Evolutionary conservation across 1,284 basidiomycete genomes (phyloP), one percentile per base, ranked within the genome.

Genomic region (Stygiomarasmius scandens): DNA sequence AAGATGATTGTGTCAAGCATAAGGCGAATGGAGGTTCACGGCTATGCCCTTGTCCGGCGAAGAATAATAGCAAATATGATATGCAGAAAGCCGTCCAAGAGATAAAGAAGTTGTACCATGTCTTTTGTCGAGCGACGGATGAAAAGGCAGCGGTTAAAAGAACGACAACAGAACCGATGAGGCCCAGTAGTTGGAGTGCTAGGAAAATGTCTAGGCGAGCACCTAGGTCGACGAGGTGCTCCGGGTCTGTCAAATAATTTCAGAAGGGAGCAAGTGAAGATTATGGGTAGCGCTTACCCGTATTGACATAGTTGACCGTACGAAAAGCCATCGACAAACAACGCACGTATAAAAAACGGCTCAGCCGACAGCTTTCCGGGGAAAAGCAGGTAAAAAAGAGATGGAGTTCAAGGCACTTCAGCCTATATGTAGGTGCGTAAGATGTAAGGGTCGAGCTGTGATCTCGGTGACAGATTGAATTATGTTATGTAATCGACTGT

Each of bases 41-140:
- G 16, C 38, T 43, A 27, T 50, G 14, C 4, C 54, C 41, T 27
- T 65, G 61, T 3, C 64, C 62, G 14, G 59, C n/a, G 53, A 63
- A 59, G 19, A 63, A 44, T 3, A 65, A 52, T 9, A 65, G 59
- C 6, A 63, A 48, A 54, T 63, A 63, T 2, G 64, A 65, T 23
- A 58, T 54, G 23, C 62, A 62, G 32, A 61, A 65, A 3, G 63
- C 54, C 22, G 63, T 61, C 64, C 62, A 65, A 22, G 58, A 58
- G 20, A 61, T 59, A 52, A 65, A 59, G 48, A 65, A 65, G 52
- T 63, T 65, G 46, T 63, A 63, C 64, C 64, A 65, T 19, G 64
- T 63, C 48, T 60, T 56, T 11, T 61, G 63, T 16, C 64, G 58
- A 12, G 60, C 55, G 9, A 58, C 54, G 19, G 52, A 48, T 12